Evolutionary conservation across 2,329 filamentous ascomycete genomes (phyloP).

Genomic region (Neoascochyta sp.): DNA sequence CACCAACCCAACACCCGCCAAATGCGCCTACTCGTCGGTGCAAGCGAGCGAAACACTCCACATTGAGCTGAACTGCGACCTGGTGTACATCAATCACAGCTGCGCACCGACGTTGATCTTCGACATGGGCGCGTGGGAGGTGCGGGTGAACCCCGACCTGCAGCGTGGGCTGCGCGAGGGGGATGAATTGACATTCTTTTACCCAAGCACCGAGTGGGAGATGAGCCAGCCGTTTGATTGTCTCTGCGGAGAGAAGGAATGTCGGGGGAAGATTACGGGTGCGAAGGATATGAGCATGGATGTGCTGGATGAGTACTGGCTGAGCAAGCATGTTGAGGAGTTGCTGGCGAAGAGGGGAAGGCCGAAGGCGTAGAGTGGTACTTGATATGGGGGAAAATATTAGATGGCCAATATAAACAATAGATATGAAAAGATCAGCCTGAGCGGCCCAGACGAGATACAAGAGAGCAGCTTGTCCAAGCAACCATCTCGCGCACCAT

Average conservation of each 20-base stretch:
- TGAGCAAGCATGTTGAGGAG: conserved; percentile 32
- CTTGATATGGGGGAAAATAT: too few relatives aligned
- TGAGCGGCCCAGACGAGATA: too few relatives aligned
- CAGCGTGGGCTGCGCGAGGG: conserved; percentile 33
- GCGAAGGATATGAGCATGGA: conserved; percentile 57
- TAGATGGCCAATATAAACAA: too few relatives aligned
- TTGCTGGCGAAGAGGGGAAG: conserved; percentile 27
- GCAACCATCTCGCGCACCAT: too few relatives aligned
- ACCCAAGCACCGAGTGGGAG: conserved; percentile 69
- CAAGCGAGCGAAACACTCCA: conserved; percentile 49
- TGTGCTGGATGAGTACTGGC: conserved; percentile 55
- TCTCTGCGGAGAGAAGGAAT: conserved; percentile 55
- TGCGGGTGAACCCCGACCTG: conserved; percentile 52
- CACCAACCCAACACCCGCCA: conserved; percentile 44
- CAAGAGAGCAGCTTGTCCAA: too few relatives aligned
- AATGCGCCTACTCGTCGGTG: conserved; percentile 51
- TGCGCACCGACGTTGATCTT: conserved; percentile 53
- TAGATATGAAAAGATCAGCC: too few relatives aligned
- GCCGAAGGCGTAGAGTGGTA: too few relatives aligned
- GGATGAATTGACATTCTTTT: conserved; percentile 60
- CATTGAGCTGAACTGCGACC: conserved; percentile 55
- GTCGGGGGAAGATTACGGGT: conserved; percentile 60
- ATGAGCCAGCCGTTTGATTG: conserved; percentile 72
- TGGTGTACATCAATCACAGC: conserved; percentile 57
- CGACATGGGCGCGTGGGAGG: conserved; percentile 48